phyloP scores from a whole-genome alignment of 2,329 filamentous ascomycete species.

The Fusarium citri region DNA sequence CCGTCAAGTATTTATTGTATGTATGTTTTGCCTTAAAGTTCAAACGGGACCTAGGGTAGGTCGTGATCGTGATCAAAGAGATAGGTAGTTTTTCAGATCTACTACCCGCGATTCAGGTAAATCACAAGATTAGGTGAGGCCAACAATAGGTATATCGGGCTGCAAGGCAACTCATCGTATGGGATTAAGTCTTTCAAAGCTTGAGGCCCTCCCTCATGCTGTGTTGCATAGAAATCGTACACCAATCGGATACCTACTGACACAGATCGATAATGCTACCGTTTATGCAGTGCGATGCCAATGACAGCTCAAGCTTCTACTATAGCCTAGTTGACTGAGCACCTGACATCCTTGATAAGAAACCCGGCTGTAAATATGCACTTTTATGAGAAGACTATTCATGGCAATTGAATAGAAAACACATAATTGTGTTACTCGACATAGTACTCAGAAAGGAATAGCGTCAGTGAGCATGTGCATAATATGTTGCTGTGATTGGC shows the following conservation, averaged over 20 bases:
- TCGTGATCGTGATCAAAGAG: background rate
- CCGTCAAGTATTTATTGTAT: background rate
- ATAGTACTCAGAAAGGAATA: slow-evolving; percentile 34
- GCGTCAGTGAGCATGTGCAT: slow-evolving; percentile 41
- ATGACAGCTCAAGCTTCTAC: slow-evolving; percentile 19
- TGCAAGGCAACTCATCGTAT: slow-evolving; percentile 14
- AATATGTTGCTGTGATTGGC: slow-evolving; percentile 37
- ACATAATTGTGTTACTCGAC: slow-evolving; percentile 22
- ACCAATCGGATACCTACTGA: slow-evolving; percentile 29
- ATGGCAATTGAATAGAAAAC: background rate
- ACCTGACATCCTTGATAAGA: slow-evolving; percentile 3
- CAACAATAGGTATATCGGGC: background rate
- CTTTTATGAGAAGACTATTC: background rate
- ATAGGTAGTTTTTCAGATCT: background rate
- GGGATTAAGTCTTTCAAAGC: background rate
- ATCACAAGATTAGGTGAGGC: background rate
- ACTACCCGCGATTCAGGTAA: slow-evolving; percentile 1
- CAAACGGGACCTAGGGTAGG: slow-evolving; percentile 8
- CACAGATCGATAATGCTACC: slow-evolving; percentile 31
- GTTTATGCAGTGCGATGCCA: slow-evolving; percentile 24
- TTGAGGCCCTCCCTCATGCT: slow-evolving; percentile 34
- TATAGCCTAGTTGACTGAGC: slow-evolving; percentile 12
- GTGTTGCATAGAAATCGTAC: slow-evolving; percentile 37
- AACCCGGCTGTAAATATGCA: slow-evolving; percentile 1
- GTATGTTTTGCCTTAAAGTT: background rate